Base-by-base conservation (phyloP, 306 rosid genomes). In the Vicia faba region DNA sequence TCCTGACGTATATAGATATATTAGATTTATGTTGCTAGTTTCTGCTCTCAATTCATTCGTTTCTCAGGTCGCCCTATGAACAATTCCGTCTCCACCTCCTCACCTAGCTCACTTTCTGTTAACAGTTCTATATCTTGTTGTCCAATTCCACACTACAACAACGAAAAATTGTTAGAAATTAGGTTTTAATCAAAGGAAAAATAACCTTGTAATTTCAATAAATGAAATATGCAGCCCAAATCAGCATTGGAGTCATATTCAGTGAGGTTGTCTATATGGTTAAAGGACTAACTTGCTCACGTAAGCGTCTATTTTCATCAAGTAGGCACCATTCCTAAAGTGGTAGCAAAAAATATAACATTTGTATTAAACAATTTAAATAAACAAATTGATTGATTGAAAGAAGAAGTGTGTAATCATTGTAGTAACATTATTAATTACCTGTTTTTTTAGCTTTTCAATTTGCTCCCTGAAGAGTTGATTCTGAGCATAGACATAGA, bases 381-480 rank as follows among this genome's bases (percentile, higher is more conserved):
- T 45, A 14, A 15, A 45, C 5, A 1, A 46, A 53, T 3, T 10
- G 49, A 53, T 3, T 10, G 49, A 40, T 40, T 13, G 11, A 66
- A 63, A 44, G 11, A 60, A 45, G 1, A 41, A n/a, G 31, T 1
- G 13, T 10, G 66, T 14, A 43, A 31, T 6, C 6, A 35, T 36
- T 19, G 9, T 54, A 19, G 11, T 11, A 38, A 51, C 43, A 73
- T 66, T 13, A 7, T 26, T 55, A 13, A 26, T 13, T 83, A 93
- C 99, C 95, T 90, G 72, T 81, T 78, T 81, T 74, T 71, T 88
- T 54, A 93, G 82, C 71, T 79, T 67, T 77, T 77, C 87, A 67
- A 90, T 85, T 73, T 78, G 83, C 77, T 86, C 89, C 80, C 20
- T 85, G 43, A 82, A 68, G 62, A 90, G 20, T 72, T 85, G 86